A percentile compares a stretch with the other conserved stretches of the same genome.
phyloP scores from a whole-genome alignment of 2,329 filamentous ascomycete species.

The Xylariales sp. region DNA sequence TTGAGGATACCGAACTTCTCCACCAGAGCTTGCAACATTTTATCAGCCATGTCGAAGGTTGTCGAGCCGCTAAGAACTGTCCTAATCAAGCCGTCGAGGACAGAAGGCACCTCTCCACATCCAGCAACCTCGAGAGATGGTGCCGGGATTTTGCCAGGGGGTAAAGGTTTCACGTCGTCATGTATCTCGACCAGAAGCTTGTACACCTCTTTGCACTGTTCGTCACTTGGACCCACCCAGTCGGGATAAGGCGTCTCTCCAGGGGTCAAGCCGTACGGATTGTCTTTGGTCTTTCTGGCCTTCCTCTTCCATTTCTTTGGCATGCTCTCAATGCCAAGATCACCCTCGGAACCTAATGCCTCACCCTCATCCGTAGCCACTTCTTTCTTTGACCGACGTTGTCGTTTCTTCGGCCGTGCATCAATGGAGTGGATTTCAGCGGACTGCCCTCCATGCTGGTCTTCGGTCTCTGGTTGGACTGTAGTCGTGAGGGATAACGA shows the following conservation, averaged over 20 bases:
- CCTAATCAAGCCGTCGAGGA: conserved; percentile 49
- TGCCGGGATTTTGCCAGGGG: conserved; percentile 61
- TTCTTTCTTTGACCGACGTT: neutral
- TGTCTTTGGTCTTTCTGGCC: conserved; percentile 26
- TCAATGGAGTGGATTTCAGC: neutral
- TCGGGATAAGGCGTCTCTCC: conserved; percentile 64
- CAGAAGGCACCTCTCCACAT: conserved; percentile 52
- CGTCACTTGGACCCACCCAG: conserved; percentile 57
- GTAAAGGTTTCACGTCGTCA: conserved; percentile 50
- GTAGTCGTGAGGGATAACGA: too few species aligned
- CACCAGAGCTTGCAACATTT: conserved; percentile 62
- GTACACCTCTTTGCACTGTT: conserved; percentile 67
- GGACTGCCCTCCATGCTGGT: neutral
- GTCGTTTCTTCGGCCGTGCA: neutral
- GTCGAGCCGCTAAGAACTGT: conserved; percentile 50
- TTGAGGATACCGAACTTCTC: conserved; percentile 58
- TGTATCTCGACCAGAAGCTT: conserved; percentile 61
- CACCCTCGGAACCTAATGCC: too few species aligned
- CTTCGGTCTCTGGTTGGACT: neutral
- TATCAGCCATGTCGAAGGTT: conserved; percentile 49
- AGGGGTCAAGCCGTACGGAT: conserved; percentile 49
- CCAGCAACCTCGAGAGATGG: conserved; percentile 69
- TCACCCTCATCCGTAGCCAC: neutral
- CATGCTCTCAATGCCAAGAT: too few species aligned
- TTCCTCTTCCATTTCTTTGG: too few species aligned